Evolutionary conservation across 352 stramenopile species (phyloP).

Genomic region (Phytophthora idaei): DNA sequence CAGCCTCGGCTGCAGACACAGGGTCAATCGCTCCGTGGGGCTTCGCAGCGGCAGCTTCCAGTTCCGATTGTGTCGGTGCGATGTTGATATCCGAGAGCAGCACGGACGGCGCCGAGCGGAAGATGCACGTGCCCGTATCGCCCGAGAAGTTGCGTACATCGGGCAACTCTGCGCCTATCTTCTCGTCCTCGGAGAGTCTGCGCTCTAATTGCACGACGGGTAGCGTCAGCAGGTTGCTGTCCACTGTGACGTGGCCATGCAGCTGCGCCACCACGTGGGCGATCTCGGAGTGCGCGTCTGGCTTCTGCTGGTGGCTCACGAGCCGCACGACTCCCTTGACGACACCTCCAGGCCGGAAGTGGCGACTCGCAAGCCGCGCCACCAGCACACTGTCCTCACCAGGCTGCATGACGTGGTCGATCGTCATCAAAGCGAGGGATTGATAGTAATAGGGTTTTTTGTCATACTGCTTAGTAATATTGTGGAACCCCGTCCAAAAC

Average conservation of each 20-base stretch:
- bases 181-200: slow-evolving; percentile 33
- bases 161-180: slow-evolving; percentile 26
- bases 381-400: slow-evolving; percentile 30
- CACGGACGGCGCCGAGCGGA: slow-evolving; percentile 52
- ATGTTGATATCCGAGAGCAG: slow-evolving; percentile 69
- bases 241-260: slow-evolving; percentile 84
- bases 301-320: slow-evolving; percentile 33
- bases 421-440: slow-evolving; percentile 12
- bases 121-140: slow-evolving; percentile 65
- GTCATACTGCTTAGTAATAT: too few relatives aligned
- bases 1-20: slow-evolving; percentile 17
- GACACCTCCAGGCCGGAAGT: slow-evolving; percentile 59
- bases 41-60: slow-evolving; percentile 16
- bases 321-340: slow-evolving; percentile 63
- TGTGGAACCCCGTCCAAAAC: too few relatives aligned
- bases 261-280: slow-evolving; percentile 60
- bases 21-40: slow-evolving; percentile 6
- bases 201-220: slow-evolving; percentile 75
- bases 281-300: slow-evolving; percentile 47
- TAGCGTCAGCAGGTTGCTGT: slow-evolving; percentile 93
- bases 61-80: slow-evolving; percentile 43
- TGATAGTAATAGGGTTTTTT: too few relatives aligned
- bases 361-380: slow-evolving; percentile 49
- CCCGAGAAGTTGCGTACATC: slow-evolving; percentile 62
- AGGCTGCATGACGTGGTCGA: slow-evolving; percentile 27